Percentiles rank a stretch among this genome's conserved stretches.
Conservation (phyloP, 345 rosid species). For the Euphorbia lathyris region DNA sequence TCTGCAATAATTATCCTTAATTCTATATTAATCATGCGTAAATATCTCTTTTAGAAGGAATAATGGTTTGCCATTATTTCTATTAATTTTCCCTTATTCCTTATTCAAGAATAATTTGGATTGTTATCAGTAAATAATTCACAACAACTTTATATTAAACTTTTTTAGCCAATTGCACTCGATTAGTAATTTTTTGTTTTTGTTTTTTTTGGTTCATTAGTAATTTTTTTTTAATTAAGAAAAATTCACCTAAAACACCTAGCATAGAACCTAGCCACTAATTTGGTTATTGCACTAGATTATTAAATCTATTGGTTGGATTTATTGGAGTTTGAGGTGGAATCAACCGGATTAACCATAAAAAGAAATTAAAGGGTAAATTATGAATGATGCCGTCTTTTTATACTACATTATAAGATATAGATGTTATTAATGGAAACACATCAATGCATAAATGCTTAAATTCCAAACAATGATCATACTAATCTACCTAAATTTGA, state of each 20-base stretch:
- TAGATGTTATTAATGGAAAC: not conserved
- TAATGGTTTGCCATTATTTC: too few relatives aligned
- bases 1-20: too few relatives aligned
- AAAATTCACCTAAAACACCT: not conserved
- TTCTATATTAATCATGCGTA: too few relatives aligned
- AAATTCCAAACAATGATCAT: not conserved
- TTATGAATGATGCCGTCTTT: not conserved
- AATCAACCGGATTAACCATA: not conserved
- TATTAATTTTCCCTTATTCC: too few relatives aligned
- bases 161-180: too few relatives aligned
- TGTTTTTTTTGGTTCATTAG: too few relatives aligned
- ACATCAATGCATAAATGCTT: not conserved
- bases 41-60: too few relatives aligned
- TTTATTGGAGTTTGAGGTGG: conserved; percentile 9
- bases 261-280: not conserved
- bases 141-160: too few relatives aligned
- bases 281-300: not conserved
- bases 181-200: too few relatives aligned
- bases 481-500: not conserved
- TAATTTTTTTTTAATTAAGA: not conserved
- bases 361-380: not conserved
- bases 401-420: not conserved
- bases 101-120: too few relatives aligned
- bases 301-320: not conserved
- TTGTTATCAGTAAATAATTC: too few relatives aligned